Percentiles rank a stretch among this genome's conserved stretches.
phyloP scores from a whole-genome alignment of 495 filamentous ascomycete genomes.

The Podospora comata region DNA sequence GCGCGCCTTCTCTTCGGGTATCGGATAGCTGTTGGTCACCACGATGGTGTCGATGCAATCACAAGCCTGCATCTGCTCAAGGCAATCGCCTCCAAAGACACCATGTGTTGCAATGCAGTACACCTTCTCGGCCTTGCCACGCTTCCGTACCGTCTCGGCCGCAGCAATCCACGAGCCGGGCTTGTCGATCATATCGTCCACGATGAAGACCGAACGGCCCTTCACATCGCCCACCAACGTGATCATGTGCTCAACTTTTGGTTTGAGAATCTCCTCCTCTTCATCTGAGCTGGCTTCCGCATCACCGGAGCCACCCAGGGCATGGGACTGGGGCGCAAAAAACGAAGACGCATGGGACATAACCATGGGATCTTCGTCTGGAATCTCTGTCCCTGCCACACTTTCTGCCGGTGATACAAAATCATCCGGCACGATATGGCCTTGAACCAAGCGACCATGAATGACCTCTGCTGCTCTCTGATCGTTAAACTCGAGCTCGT shows the following conservation, averaged over 20 bases:
- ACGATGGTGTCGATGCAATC: slow-evolving; percentile 90
- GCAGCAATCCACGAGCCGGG: slow-evolving; percentile 95
- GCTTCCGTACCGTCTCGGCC: slow-evolving; percentile 94
- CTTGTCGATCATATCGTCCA: slow-evolving; percentile 99
- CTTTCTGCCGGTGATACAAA: slow-evolving; percentile 75
- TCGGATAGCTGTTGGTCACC: slow-evolving; percentile 95
- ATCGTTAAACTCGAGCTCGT: slow-evolving; percentile 74
- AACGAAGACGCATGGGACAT: slow-evolving; percentile 56
- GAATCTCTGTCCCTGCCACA: slow-evolving; percentile 50
- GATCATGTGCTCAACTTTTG: slow-evolving; percentile 84
- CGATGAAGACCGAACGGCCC: slow-evolving; percentile 80
- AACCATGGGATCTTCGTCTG: slow-evolving; percentile 56
- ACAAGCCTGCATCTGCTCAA: slow-evolving; percentile 87
- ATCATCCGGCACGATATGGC: slow-evolving; percentile 93
- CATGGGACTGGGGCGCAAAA: slow-evolving; percentile 56
- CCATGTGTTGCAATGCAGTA: slow-evolving; percentile 98
- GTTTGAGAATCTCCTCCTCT: slow-evolving; percentile 72
- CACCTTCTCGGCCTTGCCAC: slow-evolving; percentile 85
- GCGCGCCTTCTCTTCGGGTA: slow-evolving; percentile 64
- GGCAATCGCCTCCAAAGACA: slow-evolving; percentile 82
- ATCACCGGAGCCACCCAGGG: slow-evolving; percentile 79
- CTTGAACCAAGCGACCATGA: slow-evolving; percentile 87
- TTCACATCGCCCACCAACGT: slow-evolving; percentile 92
- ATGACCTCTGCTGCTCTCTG: slow-evolving; percentile 85
- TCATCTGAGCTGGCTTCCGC: slow-evolving; percentile 79